Conservation (phyloP, 2,329 filamentous ascomycete species). For the Pezicula radicicola region DNA sequence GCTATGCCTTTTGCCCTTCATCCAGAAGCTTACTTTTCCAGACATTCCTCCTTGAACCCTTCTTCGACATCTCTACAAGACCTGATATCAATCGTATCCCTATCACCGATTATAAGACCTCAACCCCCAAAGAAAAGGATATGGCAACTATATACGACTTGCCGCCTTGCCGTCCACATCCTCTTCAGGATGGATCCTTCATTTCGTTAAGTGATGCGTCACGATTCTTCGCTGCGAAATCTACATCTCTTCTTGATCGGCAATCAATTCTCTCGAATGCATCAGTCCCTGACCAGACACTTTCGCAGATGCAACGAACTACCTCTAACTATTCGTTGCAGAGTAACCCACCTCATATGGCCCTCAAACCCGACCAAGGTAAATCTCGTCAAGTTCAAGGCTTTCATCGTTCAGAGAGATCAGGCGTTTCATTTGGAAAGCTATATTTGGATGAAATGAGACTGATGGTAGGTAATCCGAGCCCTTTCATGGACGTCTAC, state of each 20-base stretch:
- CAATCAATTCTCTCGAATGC: too few species aligned
- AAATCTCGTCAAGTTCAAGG: neutral
- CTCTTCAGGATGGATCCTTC: constrained; percentile 1
- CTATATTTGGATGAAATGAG: constrained; percentile 16
- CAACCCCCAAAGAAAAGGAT: neutral
- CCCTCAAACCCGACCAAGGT: neutral
- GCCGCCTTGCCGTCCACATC: constrained; percentile 3
- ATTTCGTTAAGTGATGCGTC: constrained; percentile 1
- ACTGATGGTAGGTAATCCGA: constrained; percentile 14
- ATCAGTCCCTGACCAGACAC: too few species aligned
- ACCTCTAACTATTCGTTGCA: too few species aligned
- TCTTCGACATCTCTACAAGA: constrained; percentile 3
- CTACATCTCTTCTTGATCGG: neutral
- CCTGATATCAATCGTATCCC: constrained; percentile 2
- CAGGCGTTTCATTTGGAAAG: neutral
- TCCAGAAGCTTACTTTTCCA: constrained; percentile 2
- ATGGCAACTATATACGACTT: constrained; percentile 2
- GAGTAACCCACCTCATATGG: too few species aligned
- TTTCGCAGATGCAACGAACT: too few species aligned
- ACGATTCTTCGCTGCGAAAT: neutral
- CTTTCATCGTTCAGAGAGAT: neutral
- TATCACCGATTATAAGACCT: neutral
- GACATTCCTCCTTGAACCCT: constrained; percentile 5
- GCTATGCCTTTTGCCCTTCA: constrained; percentile 4
- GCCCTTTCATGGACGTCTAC: constrained; percentile 18